Percentiles rank a stretch among this genome's conserved stretches.
phyloP scores from a whole-genome alignment of 345 rosid species.

The Eutrema heterophyllum region DNA sequence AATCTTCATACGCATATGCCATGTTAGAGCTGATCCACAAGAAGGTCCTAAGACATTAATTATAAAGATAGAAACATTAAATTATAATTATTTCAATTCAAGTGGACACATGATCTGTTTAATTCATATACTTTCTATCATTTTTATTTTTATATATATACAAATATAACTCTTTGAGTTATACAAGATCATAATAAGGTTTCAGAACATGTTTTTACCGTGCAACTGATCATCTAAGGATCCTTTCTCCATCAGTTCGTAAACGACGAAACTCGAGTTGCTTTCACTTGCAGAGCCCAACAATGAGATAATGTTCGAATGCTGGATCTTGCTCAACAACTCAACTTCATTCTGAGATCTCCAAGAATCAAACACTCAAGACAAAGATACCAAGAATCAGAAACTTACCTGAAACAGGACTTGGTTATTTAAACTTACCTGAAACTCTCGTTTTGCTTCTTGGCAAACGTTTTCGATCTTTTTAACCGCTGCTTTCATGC shows the following conservation, averaged over 20 bases:
- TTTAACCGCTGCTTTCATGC: constrained; percentile 59
- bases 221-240: constrained; percentile 82
- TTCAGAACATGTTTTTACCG: constrained; percentile 41
- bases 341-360: constrained; percentile 75
- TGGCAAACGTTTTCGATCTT: constrained; percentile 58
- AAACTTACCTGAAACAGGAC: background rate
- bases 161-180: background rate
- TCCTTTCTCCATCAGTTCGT: constrained; percentile 85
- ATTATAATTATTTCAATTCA: constrained; percentile 1
- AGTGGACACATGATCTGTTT: constrained; percentile 13
- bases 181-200: background rate
- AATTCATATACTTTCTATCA: background rate
- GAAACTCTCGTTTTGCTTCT: constrained; percentile 69
- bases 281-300: constrained; percentile 60
- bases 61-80: constrained; percentile 1
- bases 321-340: constrained; percentile 62
- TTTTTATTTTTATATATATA: background rate
- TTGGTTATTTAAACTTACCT: constrained; percentile 37
- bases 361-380: background rate
- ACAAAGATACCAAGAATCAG: background rate
- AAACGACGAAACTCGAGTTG: constrained; percentile 55
- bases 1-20: constrained; percentile 89
- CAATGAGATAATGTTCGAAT: constrained; percentile 63
- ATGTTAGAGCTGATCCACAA: constrained; percentile 71
- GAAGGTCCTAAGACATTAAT: constrained; percentile 63